Evolutionary conservation across 2,329 filamentous ascomycete species (phyloP).

Genomic region (Xylariaceae sp.): DNA sequence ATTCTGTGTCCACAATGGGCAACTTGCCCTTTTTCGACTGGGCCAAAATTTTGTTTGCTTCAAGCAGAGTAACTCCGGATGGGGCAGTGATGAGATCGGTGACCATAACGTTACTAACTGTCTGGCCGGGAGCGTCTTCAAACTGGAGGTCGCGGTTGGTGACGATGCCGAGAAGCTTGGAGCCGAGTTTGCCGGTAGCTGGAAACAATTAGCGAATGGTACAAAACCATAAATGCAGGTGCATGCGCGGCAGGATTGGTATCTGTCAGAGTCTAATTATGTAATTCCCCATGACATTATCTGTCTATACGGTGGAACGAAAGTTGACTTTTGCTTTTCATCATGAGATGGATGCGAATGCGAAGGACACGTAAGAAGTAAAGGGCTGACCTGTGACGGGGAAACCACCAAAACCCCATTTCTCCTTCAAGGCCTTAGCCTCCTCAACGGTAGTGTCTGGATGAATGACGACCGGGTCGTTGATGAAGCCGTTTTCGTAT

Average conservation of each 20-base stretch:
- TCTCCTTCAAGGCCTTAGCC: slow-evolving; percentile 87
- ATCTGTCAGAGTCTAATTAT: slow-evolving; percentile 41
- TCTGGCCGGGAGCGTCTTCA: slow-evolving; percentile 65
- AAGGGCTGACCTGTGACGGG: slow-evolving; percentile 84
- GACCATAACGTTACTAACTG: slow-evolving; percentile 89
- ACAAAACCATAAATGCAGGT: slow-evolving; percentile 13
- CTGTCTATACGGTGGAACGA: slow-evolving; percentile 99
- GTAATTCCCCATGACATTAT: slow-evolving; percentile 76
- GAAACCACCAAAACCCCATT: slow-evolving; percentile 98
- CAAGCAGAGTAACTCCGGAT: slow-evolving; percentile 72
- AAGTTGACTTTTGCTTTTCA: slow-evolving; percentile 86
- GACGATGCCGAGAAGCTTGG: slow-evolving; percentile 94
- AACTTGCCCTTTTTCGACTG: slow-evolving; percentile 98
- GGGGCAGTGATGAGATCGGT: slow-evolving; percentile 87
- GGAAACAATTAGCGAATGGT: slow-evolving; percentile 35
- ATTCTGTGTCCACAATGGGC: slow-evolving; percentile 77
- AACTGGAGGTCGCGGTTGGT: slow-evolving; percentile 98
- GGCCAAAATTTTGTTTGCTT: slow-evolving; percentile 89
- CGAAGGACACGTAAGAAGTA: slow-evolving; percentile 9
- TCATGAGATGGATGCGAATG: slow-evolving; percentile 49
- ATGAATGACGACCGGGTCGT: slow-evolving; percentile 88
- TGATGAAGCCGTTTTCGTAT: slow-evolving; percentile 98
- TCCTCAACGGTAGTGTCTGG: slow-evolving; percentile 84
- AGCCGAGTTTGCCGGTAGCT: slow-evolving; percentile 91
- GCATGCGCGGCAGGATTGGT: slow-evolving; percentile 6